Percentiles rank a stretch among this genome's conserved stretches.
Evolutionary conservation across 495 filamentous ascomycete genomes (phyloP).

Genomic region (Xylona heveae): DNA sequence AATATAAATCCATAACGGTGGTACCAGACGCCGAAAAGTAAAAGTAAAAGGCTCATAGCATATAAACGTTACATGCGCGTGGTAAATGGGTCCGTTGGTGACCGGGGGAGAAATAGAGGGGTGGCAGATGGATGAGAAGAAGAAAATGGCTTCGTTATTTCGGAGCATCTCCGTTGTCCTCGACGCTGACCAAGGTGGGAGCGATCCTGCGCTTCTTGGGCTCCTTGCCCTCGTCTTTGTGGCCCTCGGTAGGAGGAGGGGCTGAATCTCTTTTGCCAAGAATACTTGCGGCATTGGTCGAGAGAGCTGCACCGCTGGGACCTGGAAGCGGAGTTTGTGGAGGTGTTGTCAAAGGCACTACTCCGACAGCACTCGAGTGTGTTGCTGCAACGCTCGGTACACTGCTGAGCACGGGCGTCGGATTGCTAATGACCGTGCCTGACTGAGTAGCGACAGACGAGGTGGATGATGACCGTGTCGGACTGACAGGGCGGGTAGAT

Average conservation of each 20-base stretch:
- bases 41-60: too few relatives aligned
- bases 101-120: too few relatives aligned
- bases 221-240: slow-evolving; percentile 39
- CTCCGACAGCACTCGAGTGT: slow-evolving; percentile 31
- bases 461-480: slow-evolving; percentile 63
- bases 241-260: slow-evolving; percentile 28
- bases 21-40: too few relatives aligned
- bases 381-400: slow-evolving; percentile 54
- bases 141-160: too few relatives aligned
- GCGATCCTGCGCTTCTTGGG: slow-evolving; percentile 63
- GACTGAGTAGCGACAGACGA: slow-evolving; percentile 54
- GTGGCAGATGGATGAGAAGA: too few relatives aligned
- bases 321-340: slow-evolving; percentile 50
- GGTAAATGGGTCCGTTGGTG: too few relatives aligned
- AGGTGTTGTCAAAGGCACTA: slow-evolving; percentile 50
- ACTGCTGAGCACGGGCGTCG: slow-evolving; percentile 49
- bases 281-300: slow-evolving; percentile 19
- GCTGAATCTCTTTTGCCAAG: slow-evolving; percentile 33
- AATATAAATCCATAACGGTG: too few relatives aligned
- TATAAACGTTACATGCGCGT: too few relatives aligned
- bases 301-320: slow-evolving; percentile 20
- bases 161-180: too few relatives aligned
- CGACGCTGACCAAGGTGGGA: slow-evolving; percentile 36
- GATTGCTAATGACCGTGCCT: slow-evolving; percentile 35
- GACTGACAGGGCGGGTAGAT: slow-evolving; percentile 44